Evolutionary conservation across 2,329 filamentous ascomycete species (phyloP).

Genomic region (Fusarium algeriense): DNA sequence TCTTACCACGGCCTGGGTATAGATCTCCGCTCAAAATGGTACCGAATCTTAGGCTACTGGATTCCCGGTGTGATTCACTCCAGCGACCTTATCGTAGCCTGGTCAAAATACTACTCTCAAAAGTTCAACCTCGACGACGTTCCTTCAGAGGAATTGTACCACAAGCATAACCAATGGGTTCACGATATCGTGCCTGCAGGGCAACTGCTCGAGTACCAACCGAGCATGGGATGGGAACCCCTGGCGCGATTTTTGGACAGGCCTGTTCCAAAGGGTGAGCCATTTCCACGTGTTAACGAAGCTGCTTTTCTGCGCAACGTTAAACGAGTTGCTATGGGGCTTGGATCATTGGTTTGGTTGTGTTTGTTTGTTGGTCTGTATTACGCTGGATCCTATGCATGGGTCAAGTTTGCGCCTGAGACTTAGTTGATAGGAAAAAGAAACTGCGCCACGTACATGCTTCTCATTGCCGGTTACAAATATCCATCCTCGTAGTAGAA

Average conservation of each 20-base stretch:
- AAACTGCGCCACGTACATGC: constrained; percentile 1
- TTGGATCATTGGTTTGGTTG: constrained; percentile 35
- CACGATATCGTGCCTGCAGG: constrained; percentile 25
- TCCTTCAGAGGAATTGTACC: constrained; percentile 28
- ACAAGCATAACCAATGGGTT: constrained; percentile 36
- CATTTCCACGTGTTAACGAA: constrained; percentile 37
- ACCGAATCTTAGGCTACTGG: constrained; percentile 35
- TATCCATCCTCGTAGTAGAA: accelerated
- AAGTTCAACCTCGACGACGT: constrained; percentile 24
- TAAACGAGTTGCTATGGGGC: constrained; percentile 34
- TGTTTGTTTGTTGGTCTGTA: constrained; percentile 19
- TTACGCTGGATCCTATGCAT: constrained; percentile 4
- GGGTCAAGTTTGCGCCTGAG: neutral
- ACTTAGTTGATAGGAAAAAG: neutral
- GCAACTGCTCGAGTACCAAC: constrained; percentile 35
- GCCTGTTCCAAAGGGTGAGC: constrained; percentile 10
- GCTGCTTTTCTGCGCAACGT: constrained; percentile 38
- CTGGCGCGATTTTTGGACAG: constrained; percentile 20
- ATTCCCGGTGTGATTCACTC: constrained; percentile 37
- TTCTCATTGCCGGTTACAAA: neutral
- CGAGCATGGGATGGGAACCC: constrained; percentile 38
- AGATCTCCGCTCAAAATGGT: constrained; percentile 31
- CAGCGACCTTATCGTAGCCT: constrained; percentile 34
- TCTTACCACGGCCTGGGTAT: constrained; percentile 38
- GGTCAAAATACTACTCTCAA: constrained; percentile 29